Conservation (phyloP, 805 yeast genomes). For the Yarrowia sp. region DNA sequence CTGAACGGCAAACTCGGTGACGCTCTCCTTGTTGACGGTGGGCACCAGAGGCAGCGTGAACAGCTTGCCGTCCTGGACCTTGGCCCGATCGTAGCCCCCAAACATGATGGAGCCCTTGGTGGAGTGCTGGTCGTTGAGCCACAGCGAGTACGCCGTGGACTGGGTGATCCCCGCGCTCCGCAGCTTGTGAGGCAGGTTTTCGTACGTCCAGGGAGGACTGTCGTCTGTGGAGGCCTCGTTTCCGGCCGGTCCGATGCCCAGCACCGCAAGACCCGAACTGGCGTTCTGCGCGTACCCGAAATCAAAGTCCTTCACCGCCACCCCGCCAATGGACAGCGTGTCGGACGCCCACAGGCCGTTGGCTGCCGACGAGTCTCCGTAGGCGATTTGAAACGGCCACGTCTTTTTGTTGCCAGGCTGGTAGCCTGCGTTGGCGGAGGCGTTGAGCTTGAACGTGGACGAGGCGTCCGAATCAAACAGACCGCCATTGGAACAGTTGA, state of each 20-base stretch:
- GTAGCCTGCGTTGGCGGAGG: conserved; percentile 43
- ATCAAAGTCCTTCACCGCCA: conserved; percentile 59
- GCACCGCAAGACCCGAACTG: conserved; percentile 64
- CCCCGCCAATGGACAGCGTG: conserved; percentile 58
- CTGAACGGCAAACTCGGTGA: conserved; percentile 11
- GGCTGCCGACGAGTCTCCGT: conserved; percentile 57
- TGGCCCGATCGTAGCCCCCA: conserved; percentile 44
- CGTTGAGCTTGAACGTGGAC: not conserved
- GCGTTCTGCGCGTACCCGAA: conserved; percentile 77
- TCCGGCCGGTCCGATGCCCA: conserved; percentile 51
- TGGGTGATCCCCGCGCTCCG: conserved; percentile 53
- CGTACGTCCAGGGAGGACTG: conserved; percentile 41
- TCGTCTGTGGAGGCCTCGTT: conserved; percentile 46
- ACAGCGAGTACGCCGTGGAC: conserved; percentile 55
- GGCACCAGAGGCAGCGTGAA: conserved; percentile 51
- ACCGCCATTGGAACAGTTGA: conserved; percentile 7
- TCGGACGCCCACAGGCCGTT: conserved; percentile 67
- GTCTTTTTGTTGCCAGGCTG: conserved; percentile 2
- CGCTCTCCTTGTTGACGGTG: conserved; percentile 43
- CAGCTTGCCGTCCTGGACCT: conserved; percentile 39
- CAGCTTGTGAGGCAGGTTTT: conserved; percentile 49
- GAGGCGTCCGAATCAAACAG: not conserved
- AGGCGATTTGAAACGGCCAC: conserved; percentile 51
- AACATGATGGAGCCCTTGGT: conserved; percentile 42
- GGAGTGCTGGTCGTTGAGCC: conserved; percentile 49